Evolutionary conservation across 2,329 filamentous ascomycete species (phyloP), one percentile per base, ranked within the genome.

Genomic region (Teratosphaeria epicoccoides): DNA sequence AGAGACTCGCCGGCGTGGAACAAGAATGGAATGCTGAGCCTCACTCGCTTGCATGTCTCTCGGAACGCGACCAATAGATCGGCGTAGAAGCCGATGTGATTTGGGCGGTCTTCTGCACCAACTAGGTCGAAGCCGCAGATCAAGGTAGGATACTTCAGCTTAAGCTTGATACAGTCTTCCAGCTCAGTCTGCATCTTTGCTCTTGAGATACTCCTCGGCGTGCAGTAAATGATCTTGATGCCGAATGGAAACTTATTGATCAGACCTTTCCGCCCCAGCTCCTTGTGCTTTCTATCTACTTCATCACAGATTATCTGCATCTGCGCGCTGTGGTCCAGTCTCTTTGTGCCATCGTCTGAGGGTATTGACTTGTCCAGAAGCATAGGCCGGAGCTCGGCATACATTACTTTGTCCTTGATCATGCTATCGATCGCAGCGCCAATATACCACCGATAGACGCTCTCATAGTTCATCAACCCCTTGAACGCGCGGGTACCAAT

Each of bases 1-100:
- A 87, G 72, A 1, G 85, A 87, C 69, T 89, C 85, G 23, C 85
- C 85, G 57, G 85, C 87, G 68, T 89, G 85, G 61, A 88, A 86
- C 37, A 88, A 71, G 61, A 88, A 87, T 0, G 85, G 85, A 2
- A 88, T 84, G 0, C 81, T 73, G 3, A 84, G 53, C 0, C 62
- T 59, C 0, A 71, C 63, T 1, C 57, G 52, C 5, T 68, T 61
- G 67, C 83, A 87, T 0, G 72, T 68, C 25, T 71, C 59, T 49
- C 74, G 69, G 61, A 86, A 85, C 1, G 71, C 70, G 2, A 82
- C 67, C 6, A 87, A 73, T 55, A 83, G 72, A 0, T 78, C 67
- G 51, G 80, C 82, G 49, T 76, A 73, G 44, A 71, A 75, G 3
- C 84, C 74, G 6, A 84, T 81, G 7, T 73, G 62, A 43, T 82